Evolutionary conservation across 768 basidiomycete species (phyloP), one percentile per base, ranked within the genome.

Genomic region (Mycena alexandri): DNA sequence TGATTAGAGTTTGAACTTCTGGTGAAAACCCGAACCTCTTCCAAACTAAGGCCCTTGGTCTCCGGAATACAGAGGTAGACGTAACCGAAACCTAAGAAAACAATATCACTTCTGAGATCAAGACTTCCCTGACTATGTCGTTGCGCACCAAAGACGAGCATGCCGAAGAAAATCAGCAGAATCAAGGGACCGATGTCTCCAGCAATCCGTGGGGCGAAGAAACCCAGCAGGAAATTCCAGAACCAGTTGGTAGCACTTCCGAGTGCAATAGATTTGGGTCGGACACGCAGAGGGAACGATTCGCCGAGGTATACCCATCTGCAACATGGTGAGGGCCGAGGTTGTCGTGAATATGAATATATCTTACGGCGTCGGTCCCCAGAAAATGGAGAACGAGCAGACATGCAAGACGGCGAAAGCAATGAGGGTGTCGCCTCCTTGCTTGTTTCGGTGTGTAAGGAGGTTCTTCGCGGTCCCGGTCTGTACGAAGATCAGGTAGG

Each of bases 351-450:
- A 44, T 17, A 29, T 41, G n/a, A 16, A 11, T 41, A 33, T 42
- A 34, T 41, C 83, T 62, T 72, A 84, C 70, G 90, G 90, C 38
- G 87, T 89, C 9, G 90, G 90, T 14, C 91, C 92, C 91, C 91
- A 93, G 79, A 91, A 93, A 66, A 89, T 85, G 2, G 87, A 87
- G 76, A 86, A 93, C 12, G 86, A 84, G 71, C 89, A 87, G 29
- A 94, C 90, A 57, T 93, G 92, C 25, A 93, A 77, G n/a, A 93
- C 85, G 0, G 90, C 93, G 71, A 93, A 93, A 0, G 91, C 85
- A 68, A 94, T 92, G 41, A 93, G 79, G 0, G 85, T 83, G 63
- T 90, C 86, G 48, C 83, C 84, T 54, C 89, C 92, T 65, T 76
- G 75, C 71, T 79, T 87, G 74, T 93, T 90, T 12, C 84, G 80